These are phyloP conservation scores for Podospora pseudocomata DNA, from an alignment of 495 filamentous ascomycete genomes.

Conservation along the genomic window DNA sequence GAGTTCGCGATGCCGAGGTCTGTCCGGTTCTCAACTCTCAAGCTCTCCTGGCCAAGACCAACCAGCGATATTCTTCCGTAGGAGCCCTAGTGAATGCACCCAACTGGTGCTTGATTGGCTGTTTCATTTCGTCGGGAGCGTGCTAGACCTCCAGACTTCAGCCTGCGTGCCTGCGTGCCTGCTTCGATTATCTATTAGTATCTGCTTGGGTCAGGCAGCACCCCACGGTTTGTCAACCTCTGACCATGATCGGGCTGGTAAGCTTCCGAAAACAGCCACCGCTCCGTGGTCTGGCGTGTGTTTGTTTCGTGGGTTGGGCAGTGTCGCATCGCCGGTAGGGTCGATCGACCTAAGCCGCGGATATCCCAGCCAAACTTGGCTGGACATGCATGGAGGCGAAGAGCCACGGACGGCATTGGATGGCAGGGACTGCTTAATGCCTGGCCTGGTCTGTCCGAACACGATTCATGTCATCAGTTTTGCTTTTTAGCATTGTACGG, in stretches of 20 bases:
- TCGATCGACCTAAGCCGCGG: conserved; percentile 17
- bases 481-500: too few species aligned
- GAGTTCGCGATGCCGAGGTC: conserved; percentile 8
- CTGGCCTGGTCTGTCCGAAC: not conserved
- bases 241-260: conserved; percentile 5
- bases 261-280: not conserved
- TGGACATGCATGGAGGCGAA: not conserved
- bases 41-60: not conserved
- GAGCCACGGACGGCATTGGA: not conserved
- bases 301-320: conserved; percentile 2
- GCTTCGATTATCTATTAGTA: not conserved
- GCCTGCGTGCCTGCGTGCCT: too few species aligned
- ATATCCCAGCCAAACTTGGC: conserved; percentile 15
- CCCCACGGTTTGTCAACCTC: conserved; percentile 5
- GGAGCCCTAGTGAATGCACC: not conserved
- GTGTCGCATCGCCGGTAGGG: conserved; percentile 14
- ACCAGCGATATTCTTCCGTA: not conserved
- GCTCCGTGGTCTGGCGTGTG: not conserved
- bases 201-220: conserved; percentile 9
- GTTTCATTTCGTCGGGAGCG: conserved; percentile 1
- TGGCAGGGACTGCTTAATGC: not conserved
- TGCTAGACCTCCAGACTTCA: too few species aligned
- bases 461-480: not conserved
- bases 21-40: not conserved
- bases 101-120: not conserved